A percentile compares a stretch with the other conserved stretches of the same genome.
These are phyloP conservation scores for Blastobotrys petasosporus DNA, from an alignment of 1,139 yeast genomes.

Conservation along the genomic window DNA sequence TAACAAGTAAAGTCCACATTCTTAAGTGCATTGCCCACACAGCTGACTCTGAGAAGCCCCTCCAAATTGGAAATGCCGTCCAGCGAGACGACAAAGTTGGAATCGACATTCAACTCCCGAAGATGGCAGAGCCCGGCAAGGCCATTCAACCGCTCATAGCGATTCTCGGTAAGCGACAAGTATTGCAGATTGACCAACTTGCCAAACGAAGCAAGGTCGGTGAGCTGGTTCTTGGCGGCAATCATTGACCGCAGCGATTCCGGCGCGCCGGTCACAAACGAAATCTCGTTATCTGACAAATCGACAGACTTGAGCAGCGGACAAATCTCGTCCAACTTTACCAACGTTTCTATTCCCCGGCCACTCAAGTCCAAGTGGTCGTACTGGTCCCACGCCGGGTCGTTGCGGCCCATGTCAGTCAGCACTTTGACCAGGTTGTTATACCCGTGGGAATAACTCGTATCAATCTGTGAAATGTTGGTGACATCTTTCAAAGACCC, in stretches of 20 bases:
- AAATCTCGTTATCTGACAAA: conserved; percentile 31
- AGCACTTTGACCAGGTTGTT: conserved; percentile 31
- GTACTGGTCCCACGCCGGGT: conserved; percentile 35
- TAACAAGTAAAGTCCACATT: conserved; percentile 22
- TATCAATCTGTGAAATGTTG: conserved; percentile 27
- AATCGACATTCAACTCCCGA: conserved; percentile 28
- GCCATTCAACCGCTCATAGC: conserved; percentile 31
- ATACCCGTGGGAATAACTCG: conserved; percentile 31
- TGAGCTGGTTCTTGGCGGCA: conserved; percentile 30
- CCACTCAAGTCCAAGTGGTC: conserved; percentile 29
- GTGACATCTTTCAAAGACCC: conserved; percentile 20
- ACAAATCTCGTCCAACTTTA: conserved; percentile 33
- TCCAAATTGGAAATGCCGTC: conserved; percentile 29
- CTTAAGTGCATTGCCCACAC: conserved; percentile 24
- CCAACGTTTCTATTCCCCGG: conserved; percentile 29
- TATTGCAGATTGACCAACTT: conserved; percentile 29
- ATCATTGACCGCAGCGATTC: conserved; percentile 25
- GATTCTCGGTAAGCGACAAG: conserved; percentile 31
- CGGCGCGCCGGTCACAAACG: conserved; percentile 36
- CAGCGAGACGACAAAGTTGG: conserved; percentile 26
- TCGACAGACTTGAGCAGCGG: conserved; percentile 33
- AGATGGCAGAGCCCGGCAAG: conserved; percentile 29
- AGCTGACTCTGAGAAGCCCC: conserved; percentile 28
- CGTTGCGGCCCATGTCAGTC: conserved; percentile 31
- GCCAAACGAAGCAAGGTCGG: conserved; percentile 30